Conservation (phyloP, 23 red algal genomes). For the Pyropia yezoensis region DNA sequence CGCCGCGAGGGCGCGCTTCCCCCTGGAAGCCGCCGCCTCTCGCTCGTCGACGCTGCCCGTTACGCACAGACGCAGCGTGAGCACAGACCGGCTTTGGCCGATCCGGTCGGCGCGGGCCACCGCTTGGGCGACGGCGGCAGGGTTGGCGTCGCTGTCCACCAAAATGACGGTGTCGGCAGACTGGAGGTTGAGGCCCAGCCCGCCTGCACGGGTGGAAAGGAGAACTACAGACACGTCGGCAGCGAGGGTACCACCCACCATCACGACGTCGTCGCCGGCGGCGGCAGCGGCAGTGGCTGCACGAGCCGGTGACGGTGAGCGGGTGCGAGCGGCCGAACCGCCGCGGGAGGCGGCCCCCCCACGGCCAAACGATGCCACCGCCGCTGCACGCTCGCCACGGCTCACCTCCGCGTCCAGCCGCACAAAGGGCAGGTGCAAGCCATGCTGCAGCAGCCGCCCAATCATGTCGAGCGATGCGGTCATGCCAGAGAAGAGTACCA, state of each 20-base stretch:
- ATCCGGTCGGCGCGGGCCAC: slow-evolving; percentile 77
- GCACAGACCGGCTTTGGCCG: slow-evolving; percentile 75
- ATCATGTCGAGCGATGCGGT: slow-evolving; percentile 62
- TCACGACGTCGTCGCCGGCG: too few relatives aligned
- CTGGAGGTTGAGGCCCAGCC: slow-evolving; percentile 79
- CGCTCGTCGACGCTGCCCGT: slow-evolving; percentile 47
- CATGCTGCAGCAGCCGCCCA: slow-evolving; percentile 58
- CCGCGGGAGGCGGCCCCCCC: slow-evolving; percentile 26
- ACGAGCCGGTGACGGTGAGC: too few relatives aligned
- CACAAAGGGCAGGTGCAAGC: slow-evolving; percentile 33
- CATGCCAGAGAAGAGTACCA: slow-evolving; percentile 80
- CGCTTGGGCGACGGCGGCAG: slow-evolving; percentile 70
- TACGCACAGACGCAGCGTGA: slow-evolving; percentile 53
- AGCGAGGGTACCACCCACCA: too few relatives aligned
- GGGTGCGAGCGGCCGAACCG: slow-evolving; percentile 1
- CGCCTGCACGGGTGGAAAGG: slow-evolving; percentile 82
- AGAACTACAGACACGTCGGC: slow-evolving; percentile 45
- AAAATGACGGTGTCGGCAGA: slow-evolving; percentile 93
- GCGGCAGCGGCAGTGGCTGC: too few relatives aligned
- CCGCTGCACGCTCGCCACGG: slow-evolving; percentile 34
- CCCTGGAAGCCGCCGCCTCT: slow-evolving; percentile 17
- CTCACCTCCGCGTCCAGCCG: slow-evolving; percentile 57
- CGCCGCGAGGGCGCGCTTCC: too few relatives aligned
- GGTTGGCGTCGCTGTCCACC: slow-evolving; percentile 87
- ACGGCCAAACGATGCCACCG: slow-evolving; percentile 43